Base-by-base conservation (phyloP, 2,329 filamentous ascomycete genomes). In the Botrytis tulipae region DNA sequence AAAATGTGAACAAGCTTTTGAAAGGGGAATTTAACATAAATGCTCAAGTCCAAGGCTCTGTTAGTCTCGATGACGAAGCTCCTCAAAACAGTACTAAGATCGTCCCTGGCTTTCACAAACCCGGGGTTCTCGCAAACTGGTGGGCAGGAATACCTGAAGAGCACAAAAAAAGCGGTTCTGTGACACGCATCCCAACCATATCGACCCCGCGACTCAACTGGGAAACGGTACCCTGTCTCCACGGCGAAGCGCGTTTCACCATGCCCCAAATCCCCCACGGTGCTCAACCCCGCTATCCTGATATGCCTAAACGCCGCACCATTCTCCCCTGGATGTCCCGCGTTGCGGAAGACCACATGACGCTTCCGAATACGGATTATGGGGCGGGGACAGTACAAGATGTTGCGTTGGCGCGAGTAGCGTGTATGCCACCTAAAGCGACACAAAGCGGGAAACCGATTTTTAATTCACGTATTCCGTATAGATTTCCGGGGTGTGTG, bases 221-320 rank as follows among this genome's bases (percentile, higher is more conserved):
- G 63, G 40, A 67, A 46, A 16, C 12, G 9, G 44, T 22, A 14
- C 63, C 73, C 29, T 70, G 59, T 46, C 20, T 32, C 14, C 20
- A 48, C 22, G 63, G 63, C 2, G 29, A 67, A 29, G 44, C 44
- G 6, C 29, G 63, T 4, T 44, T 48, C 7, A 35, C 63, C 20
- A 67, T 67, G 63, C 63, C 63, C 18, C 42, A 67, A 25, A n/a
- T 48, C 22, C 10, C 63, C 12, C 63, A 66, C n/a, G 63, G 63
- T 10, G 29, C 42, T 25, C 63, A 46, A 16, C 42, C 63, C 8
- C 29, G 63, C 7, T 46, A 32, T 25, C 1, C n/a, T 8, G 29
- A 29, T 35, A 37, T 48, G 29, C 20, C 22, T 10, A 46, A 29
- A 35, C 63, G 63, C 18, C 42, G 42, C 12, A 35, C 40, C 22